phyloP scores from a whole-genome alignment of 2,329 filamentous ascomycete species.

The Monilinia aucupariae region DNA sequence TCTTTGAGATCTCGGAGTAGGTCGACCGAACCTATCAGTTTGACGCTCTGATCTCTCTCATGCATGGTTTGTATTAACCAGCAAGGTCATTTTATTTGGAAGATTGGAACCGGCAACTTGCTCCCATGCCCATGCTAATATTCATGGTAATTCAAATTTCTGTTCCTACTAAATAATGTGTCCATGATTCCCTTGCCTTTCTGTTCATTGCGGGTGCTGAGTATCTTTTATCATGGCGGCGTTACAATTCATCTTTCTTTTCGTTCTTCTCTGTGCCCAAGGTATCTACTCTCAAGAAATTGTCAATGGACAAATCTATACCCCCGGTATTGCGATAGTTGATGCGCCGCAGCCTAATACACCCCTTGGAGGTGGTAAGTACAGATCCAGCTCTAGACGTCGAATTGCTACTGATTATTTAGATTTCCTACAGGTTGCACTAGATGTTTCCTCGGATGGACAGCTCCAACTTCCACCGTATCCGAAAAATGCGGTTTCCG shows the following conservation, averaged over 20 bases:
- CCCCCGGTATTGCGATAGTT: conserved; percentile 61
- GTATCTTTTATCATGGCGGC: conserved; percentile 13
- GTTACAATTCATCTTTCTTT: conserved; percentile 19
- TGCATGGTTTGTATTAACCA: conserved; percentile 16
- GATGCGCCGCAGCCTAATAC: conserved; percentile 61
- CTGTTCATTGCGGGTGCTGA: background rate
- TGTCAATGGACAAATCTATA: conserved; percentile 62
- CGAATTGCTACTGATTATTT: conserved; percentile 17
- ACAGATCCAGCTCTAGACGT: background rate
- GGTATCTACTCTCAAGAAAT: conserved; percentile 46
- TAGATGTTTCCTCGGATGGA: conserved; percentile 63
- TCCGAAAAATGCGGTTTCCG: conserved; percentile 47
- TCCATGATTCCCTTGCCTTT: background rate
- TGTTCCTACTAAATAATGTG: conserved; percentile 6
- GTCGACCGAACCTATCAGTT: background rate
- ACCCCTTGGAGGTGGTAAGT: conserved; percentile 56
- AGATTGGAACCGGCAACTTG: conserved; percentile 5
- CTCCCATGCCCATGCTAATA: conserved; percentile 16
- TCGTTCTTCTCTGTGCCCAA: conserved; percentile 21
- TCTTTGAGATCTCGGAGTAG: background rate
- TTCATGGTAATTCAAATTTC: conserved; percentile 1
- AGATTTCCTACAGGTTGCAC: conserved; percentile 55
- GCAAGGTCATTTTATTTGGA: background rate
- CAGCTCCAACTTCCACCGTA: conserved; percentile 55
- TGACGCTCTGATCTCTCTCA: conserved; percentile 14